A percentile compares a stretch with the other conserved stretches of the same genome.
These are phyloP conservation scores for Trichoderma gracile DNA, from an alignment of 2,329 filamentous ascomycete species.

Conservation along the genomic window DNA sequence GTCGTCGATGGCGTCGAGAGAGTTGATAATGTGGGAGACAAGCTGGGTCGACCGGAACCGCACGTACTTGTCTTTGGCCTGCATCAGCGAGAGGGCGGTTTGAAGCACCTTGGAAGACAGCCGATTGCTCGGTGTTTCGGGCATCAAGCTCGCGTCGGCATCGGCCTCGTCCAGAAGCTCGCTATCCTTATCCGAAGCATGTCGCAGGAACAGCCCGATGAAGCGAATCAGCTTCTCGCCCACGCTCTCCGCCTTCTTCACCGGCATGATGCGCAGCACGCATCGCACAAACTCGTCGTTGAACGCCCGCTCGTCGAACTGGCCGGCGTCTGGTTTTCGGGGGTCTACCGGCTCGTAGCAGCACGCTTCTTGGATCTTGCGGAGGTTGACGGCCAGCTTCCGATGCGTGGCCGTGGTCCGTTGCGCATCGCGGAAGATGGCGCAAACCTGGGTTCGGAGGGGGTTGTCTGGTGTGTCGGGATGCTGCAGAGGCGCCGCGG, in stretches of 20 bases:
- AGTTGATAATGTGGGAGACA: conserved; percentile 88
- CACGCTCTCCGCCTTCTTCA: conserved; percentile 88
- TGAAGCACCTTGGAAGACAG: conserved; percentile 74
- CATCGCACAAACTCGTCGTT: conserved; percentile 83
- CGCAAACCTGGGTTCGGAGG: conserved; percentile 71
- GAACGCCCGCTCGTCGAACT: conserved; percentile 83
- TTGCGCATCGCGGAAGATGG: conserved; percentile 79
- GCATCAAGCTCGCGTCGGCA: conserved; percentile 68
- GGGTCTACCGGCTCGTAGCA: conserved; percentile 61
- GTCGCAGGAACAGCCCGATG: conserved; percentile 79
- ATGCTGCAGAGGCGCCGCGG: conserved; percentile 67
- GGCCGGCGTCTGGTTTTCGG: conserved; percentile 57
- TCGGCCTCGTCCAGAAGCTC: conserved; percentile 66
- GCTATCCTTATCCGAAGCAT: conserved; percentile 69
- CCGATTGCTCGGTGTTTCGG: conserved; percentile 81
- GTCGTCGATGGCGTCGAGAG: conserved; percentile 87
- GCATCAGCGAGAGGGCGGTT: conserved; percentile 72
- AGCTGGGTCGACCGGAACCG: conserved; percentile 88
- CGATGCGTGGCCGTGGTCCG: conserved; percentile 85
- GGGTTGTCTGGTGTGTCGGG: conserved; percentile 70
- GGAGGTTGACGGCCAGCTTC: conserved; percentile 81
- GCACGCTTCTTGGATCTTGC: conserved; percentile 88
- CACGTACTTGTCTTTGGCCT: conserved; percentile 88
- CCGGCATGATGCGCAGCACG: conserved; percentile 74
- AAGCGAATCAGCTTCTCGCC: conserved; percentile 87